Conservation (phyloP, 139 green algal species). For the Chlamydomonas incerta region DNA sequence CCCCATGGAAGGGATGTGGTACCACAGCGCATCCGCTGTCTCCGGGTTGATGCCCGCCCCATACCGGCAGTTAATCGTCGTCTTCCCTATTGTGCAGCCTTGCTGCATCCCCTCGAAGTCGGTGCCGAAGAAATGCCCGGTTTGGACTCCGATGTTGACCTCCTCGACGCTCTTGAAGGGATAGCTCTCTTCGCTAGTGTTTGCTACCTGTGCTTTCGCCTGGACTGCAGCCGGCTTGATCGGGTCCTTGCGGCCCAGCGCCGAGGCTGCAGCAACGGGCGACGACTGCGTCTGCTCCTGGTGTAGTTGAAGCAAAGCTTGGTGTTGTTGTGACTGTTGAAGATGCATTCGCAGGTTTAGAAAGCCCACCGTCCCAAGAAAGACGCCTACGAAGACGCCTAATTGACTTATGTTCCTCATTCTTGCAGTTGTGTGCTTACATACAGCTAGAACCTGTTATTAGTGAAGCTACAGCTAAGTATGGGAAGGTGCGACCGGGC, state of each 20-base stretch:
- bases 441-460: no score
- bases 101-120: constrained; percentile 27
- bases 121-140: constrained; percentile 37
- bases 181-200: background rate
- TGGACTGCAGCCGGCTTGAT: background rate
- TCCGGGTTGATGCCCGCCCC: background rate
- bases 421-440: no score
- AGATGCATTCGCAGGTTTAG: background rate
- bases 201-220: background rate
- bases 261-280: no score
- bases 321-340: background rate
- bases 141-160: constrained; percentile 12
- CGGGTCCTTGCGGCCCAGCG: background rate
- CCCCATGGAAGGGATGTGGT: constrained; percentile 31
- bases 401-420: background rate
- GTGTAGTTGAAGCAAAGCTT: background rate
- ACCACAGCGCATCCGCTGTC: constrained; percentile 38
- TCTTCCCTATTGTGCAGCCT: constrained; percentile 25
- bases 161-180: constrained; percentile 1
- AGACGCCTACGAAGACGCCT: background rate
- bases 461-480: no score
- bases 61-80: constrained; percentile 31
- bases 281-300: background rate
- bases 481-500: no score
- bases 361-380: background rate